A percentile compares a stretch with the other conserved stretches of the same genome.
Evolutionary conservation across 108 stramenopile genomes (phyloP).

Genomic region (Schizochytrium sp.): DNA sequence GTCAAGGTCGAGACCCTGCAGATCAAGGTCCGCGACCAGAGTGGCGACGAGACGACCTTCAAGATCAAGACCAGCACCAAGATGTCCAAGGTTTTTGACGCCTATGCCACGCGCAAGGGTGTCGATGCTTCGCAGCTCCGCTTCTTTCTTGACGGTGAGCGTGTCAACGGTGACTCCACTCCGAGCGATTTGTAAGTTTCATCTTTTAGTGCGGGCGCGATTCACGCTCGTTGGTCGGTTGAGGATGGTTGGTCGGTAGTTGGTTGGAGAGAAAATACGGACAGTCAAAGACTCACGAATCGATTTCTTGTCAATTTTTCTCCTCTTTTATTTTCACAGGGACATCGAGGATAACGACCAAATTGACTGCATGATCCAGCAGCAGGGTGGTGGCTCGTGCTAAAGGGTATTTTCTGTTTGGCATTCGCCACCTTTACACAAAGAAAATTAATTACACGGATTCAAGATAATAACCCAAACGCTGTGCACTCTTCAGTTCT

Average conservation of each 20-base stretch:
- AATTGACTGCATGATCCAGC: conserved; percentile 81
- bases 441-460: too few relatives aligned
- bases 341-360: conserved; percentile 92
- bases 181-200: conserved; percentile 55
- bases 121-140: conserved; percentile 62
- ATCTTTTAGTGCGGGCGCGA: too few relatives aligned
- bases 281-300: not conserved
- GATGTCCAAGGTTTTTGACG: conserved; percentile 82
- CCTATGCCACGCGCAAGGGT: conserved; percentile 78
- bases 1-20: not conserved
- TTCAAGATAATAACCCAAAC: too few relatives aligned
- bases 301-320: not conserved
- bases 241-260: not conserved
- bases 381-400: conserved; percentile 31
- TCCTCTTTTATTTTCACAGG: not conserved
- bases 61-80: conserved; percentile 93
- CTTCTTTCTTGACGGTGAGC: conserved; percentile 86
- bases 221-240: too few relatives aligned
- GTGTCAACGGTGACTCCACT: conserved; percentile 64
- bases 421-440: too few relatives aligned
- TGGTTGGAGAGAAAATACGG: not conserved
- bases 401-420: not conserved
- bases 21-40: conserved; percentile 63
- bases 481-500: too few relatives aligned
- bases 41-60: conserved; percentile 86